A percentile compares a stretch with the other conserved stretches of the same genome.
Conservation (phyloP, 129 eudicot species). For the Flaveria sonorensis region DNA sequence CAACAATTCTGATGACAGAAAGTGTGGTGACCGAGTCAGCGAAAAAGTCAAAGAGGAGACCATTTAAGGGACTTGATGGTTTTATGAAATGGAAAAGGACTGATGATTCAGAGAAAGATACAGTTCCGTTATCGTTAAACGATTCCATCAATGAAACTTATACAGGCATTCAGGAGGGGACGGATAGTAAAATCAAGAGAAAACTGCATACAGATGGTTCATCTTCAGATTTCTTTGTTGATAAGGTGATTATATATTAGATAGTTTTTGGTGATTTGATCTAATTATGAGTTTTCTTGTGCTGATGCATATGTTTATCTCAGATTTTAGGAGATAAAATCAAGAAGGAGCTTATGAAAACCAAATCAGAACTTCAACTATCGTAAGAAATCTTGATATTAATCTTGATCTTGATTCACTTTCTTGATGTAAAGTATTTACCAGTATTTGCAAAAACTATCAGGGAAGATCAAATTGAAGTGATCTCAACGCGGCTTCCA, state of each 20-base stretch:
- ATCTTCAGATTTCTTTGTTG: conserved; percentile 67
- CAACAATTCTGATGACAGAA: conserved; percentile 74
- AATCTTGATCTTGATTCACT: conserved; percentile 4
- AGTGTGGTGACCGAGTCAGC: conserved; percentile 46
- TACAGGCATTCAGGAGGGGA: conserved; percentile 44
- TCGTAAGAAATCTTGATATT: conserved; percentile 51
- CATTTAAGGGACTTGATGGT: conserved; percentile 67
- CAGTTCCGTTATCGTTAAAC: conserved; percentile 56
- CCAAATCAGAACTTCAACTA: conserved; percentile 64
- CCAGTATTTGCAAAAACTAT: neutral
- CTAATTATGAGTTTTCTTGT: neutral
- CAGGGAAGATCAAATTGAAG: conserved; percentile 86
- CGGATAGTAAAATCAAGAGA: conserved; percentile 57
- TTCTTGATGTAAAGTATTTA: conserved; percentile 11
- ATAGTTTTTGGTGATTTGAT: neutral
- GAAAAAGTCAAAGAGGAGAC: conserved; percentile 58
- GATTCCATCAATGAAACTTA: conserved; percentile 49
- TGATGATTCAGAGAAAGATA: conserved; percentile 77
- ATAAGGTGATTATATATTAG: conserved; percentile 76
- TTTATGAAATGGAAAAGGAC: conserved; percentile 82
- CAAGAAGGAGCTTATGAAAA: conserved; percentile 62
- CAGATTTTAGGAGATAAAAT: conserved; percentile 76
- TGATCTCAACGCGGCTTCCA: conserved; percentile 81
- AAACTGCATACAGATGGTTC: conserved; percentile 64
- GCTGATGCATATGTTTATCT: conserved; percentile 9